phyloP scores from a whole-genome alignment of 768 basidiomycete species.

The Lactarius deliciosus region DNA sequence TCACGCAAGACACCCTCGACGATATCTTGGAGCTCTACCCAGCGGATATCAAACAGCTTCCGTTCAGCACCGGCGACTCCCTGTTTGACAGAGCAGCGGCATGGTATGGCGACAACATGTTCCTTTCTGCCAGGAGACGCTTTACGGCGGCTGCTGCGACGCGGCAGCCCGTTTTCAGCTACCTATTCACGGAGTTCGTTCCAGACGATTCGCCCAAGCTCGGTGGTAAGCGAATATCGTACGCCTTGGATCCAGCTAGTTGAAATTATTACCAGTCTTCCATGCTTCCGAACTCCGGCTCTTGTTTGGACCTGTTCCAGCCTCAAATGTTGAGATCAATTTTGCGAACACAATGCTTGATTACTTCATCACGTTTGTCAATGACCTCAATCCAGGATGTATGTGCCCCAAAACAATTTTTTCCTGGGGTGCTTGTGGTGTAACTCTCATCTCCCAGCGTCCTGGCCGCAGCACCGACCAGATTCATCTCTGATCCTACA shows the following conservation, averaged over 20 bases:
- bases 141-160: constrained; percentile 51
- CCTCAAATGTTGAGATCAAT: constrained; percentile 39
- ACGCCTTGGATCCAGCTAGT: neutral
- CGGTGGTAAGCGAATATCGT: constrained; percentile 43
- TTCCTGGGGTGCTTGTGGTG: neutral
- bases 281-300: constrained; percentile 51
- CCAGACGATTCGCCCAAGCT: constrained; percentile 49
- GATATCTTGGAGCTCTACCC: constrained; percentile 46
- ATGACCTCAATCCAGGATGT: constrained; percentile 58
- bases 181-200: constrained; percentile 57
- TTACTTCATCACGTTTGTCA: constrained; percentile 57
- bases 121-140: constrained; percentile 48
- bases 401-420: constrained; percentile 26
- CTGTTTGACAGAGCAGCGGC: constrained; percentile 55
- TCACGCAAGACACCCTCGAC: constrained; percentile 44
- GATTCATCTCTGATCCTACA: neutral
- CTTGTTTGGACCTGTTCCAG: constrained; percentile 50
- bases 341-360: constrained; percentile 51
- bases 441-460: constrained; percentile 34
- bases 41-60: constrained; percentile 46
- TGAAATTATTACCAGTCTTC: constrained; percentile 37
- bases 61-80: constrained; percentile 59
- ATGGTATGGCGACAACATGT: constrained; percentile 63
- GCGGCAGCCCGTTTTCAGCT: constrained; percentile 51
- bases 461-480: constrained; percentile 46